Evolutionary conservation across 2,329 filamentous ascomycete species (phyloP).

Genomic region (Botrytis hyacinthi): DNA sequence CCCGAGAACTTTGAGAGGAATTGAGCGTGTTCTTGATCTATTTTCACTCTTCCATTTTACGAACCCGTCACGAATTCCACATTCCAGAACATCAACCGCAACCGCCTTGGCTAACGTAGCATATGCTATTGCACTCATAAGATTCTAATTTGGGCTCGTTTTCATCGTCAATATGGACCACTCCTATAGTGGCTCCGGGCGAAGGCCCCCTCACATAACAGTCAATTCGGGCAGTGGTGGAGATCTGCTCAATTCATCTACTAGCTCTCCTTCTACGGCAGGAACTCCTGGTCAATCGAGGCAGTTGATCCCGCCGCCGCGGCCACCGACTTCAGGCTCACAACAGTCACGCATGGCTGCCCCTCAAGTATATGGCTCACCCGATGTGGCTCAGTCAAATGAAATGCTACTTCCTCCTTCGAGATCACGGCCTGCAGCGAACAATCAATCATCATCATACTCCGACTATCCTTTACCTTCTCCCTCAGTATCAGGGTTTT

Average conservation of each 20-base stretch:
- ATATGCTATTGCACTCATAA: constrained; percentile 14
- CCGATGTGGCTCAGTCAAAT: constrained; percentile 40
- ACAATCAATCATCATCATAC: constrained; percentile 51
- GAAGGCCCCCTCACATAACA: constrained; percentile 56
- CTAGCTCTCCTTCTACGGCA: constrained; percentile 39
- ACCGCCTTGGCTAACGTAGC: constrained; percentile 8
- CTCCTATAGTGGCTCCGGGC: constrained; percentile 19
- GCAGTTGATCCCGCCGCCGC: constrained; percentile 33
- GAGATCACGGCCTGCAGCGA: constrained; percentile 41
- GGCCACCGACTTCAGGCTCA: constrained; percentile 22
- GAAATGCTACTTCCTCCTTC: constrained; percentile 51
- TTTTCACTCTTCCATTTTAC: constrained; percentile 11
- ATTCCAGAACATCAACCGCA: constrained; percentile 15
- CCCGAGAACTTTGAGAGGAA: neutral
- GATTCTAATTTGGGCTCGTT: neutral
- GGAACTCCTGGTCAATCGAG: constrained; percentile 35
- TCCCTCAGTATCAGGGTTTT: constrained; percentile 46
- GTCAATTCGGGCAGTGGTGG: constrained; percentile 58
- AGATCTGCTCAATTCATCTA: constrained; percentile 44
- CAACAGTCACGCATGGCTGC: constrained; percentile 21
- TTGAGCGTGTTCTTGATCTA: constrained; percentile 1
- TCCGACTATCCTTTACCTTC: constrained; percentile 40
- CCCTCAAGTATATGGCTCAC: constrained; percentile 32
- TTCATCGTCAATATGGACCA: constrained; percentile 17
- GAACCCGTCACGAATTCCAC: neutral